These are phyloP conservation scores for Aspergillus viridinutans DNA, from an alignment of 2,329 filamentous ascomycete genomes.

Conservation along the genomic window DNA sequence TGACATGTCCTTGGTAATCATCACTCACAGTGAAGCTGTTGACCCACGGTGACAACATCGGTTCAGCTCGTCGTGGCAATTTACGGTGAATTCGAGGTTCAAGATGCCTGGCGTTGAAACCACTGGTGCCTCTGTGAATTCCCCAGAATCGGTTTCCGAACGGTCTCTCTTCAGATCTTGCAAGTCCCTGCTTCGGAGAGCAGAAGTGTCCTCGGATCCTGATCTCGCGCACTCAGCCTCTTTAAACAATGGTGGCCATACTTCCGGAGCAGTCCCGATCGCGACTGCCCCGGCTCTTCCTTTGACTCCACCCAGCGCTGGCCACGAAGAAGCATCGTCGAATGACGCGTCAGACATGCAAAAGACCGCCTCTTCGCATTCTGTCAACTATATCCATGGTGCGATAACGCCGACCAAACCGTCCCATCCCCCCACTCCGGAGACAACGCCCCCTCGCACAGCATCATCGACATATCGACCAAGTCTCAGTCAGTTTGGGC, in stretches of 20 bases:
- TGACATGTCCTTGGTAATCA: constrained; percentile 2
- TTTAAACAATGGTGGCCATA: constrained; percentile 20
- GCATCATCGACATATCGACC: constrained; percentile 29
- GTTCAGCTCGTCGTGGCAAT: not conserved
- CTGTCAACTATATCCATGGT: constrained; percentile 20
- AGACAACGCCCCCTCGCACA: constrained; percentile 65
- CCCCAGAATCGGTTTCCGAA: constrained; percentile 18
- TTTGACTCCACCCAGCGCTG: constrained; percentile 35
- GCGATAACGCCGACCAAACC: constrained; percentile 59
- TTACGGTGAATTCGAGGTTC: constrained; percentile 3
- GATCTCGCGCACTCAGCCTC: constrained; percentile 22
- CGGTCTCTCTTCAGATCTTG: constrained; percentile 31
- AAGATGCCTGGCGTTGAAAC: constrained; percentile 30
- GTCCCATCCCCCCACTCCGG: constrained; percentile 68
- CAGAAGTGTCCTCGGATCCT: constrained; percentile 22
- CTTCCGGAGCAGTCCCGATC: constrained; percentile 17
- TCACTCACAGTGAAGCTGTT: not conserved
- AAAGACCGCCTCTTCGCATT: constrained; percentile 22
- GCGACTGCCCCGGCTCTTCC: constrained; percentile 30
- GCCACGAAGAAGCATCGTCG: constrained; percentile 19
- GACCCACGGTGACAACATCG: not conserved
- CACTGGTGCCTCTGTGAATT: constrained; percentile 24
- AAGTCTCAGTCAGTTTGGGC: constrained; percentile 49
- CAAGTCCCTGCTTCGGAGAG: constrained; percentile 37
- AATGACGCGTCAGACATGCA: constrained; percentile 17